Evolutionary conservation across 495 filamentous ascomycete genomes (phyloP), one percentile per base, ranked within the genome.

Genomic region (Hypoxylon rickii): DNA sequence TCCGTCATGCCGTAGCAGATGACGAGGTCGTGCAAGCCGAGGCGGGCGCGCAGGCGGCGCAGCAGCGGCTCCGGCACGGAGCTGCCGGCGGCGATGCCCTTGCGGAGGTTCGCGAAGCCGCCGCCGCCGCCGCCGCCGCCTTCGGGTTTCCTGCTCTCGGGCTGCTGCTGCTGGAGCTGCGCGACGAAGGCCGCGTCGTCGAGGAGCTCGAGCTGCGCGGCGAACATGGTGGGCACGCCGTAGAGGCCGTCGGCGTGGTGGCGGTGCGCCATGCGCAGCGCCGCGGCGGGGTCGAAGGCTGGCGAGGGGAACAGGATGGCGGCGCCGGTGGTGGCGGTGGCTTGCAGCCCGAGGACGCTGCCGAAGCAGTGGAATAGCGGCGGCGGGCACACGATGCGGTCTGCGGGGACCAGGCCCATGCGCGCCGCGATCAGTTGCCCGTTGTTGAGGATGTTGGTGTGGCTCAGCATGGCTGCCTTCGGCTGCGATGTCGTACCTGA

Each of bases 1-100:
- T 98, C 94, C 11, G 94, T 98, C 94, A 98, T 98, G 31, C 92
- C 94, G 70, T 98, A 98, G 76, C 94, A 96, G 61, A 96, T 97
- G 0, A 92, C 96, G 47, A 97, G 66, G 21, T 96, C 89, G 0
- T 81, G 85, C 21, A 98, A 74, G 40, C 95, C 95, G 3, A 97
- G 74, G n/a, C 68, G 76, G 29, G 74, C 75, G 61, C 93, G 89
- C 12, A 98, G 67, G 51, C 83, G 86, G 12, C 84, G 82, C 94
- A 98, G 96, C 18, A 98, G 69, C 47, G 89, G 83, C 3, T 86
- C 79, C 0, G 93, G 94, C 15, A 98, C 86, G 33, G 83, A 88
- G 42, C 83, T 88, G 12, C 94, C 94, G 0, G 93, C 90, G n/a
- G 87, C 93, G 55, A 97, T 97, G 7, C 94, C 94, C 2, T 93